Conservation (phyloP, 306 rosid species). For the Hippophae rhamnoides region DNA sequence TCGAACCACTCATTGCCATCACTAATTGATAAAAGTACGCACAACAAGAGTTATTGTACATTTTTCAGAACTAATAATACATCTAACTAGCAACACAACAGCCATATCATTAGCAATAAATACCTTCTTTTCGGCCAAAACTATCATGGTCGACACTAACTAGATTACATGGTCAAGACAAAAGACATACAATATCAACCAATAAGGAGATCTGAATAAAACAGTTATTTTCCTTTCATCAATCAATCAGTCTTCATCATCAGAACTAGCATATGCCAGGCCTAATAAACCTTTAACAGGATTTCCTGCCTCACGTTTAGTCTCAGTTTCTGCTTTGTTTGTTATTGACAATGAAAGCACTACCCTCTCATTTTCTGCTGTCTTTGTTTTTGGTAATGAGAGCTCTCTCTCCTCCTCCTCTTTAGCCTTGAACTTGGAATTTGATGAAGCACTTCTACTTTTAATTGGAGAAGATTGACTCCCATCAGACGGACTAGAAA, state of each 20-base stretch:
- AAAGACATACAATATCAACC: not conserved
- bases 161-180: not conserved
- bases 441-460: slow-evolving; percentile 6
- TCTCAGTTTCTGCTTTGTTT: too few species aligned
- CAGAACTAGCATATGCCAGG: slow-evolving; percentile 76
- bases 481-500: slow-evolving; percentile 25
- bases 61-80: too few species aligned
- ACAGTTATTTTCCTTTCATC: not conserved
- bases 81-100: too few species aligned
- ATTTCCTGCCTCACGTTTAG: slow-evolving; percentile 16
- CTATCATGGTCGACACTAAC: too few species aligned
- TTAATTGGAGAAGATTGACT: slow-evolving; percentile 23
- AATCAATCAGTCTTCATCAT: slow-evolving; percentile 55
- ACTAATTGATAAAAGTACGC: too few species aligned
- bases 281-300: slow-evolving; percentile 63
- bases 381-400: slow-evolving; percentile 13
- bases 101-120: too few species aligned
- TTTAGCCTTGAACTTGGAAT: slow-evolving; percentile 16
- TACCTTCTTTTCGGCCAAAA: too few species aligned
- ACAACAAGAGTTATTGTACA: too few species aligned
- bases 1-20: too few species aligned
- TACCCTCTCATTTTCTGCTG: slow-evolving; percentile 25
- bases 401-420: slow-evolving; percentile 23
- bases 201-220: slow-evolving; percentile 6
- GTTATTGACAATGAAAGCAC: not conserved